phyloP scores from a whole-genome alignment of 2,329 filamentous ascomycete genomes.

The Clarireedia hainanense region DNA sequence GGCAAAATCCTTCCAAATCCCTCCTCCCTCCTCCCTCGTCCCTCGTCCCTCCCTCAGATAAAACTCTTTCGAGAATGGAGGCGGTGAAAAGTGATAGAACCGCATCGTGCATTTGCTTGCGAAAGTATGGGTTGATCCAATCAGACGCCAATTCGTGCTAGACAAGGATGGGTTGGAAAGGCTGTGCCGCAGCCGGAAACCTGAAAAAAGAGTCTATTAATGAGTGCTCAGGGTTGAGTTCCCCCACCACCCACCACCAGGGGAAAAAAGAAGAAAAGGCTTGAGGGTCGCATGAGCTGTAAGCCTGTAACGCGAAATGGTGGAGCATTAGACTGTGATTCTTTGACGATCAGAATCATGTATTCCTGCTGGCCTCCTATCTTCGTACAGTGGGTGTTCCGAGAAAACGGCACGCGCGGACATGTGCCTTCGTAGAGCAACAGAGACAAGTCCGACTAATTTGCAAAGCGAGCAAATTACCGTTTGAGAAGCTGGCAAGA shows the following conservation, averaged over 20 bases:
- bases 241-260: constrained; percentile 8
- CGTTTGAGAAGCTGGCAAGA: constrained; percentile 1
- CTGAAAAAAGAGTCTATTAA: neutral
- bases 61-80: constrained; percentile 3
- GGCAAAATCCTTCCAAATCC: neutral
- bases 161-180: constrained; percentile 1
- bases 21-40: neutral
- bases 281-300: constrained; percentile 18
- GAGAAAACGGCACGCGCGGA: constrained; percentile 11
- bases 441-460: constrained; percentile 8
- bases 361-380: neutral
- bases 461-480: neutral
- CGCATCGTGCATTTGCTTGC: neutral
- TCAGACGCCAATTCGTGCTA: neutral
- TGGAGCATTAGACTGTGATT: constrained; percentile 14
- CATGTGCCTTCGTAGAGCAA: constrained; percentile 9
- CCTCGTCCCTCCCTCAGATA: neutral
- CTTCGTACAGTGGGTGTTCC: constrained; percentile 10
- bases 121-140: neutral
- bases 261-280: constrained; percentile 3
- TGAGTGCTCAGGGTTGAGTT: neutral
- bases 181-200: constrained; percentile 10
- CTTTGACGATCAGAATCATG: constrained; percentile 17
- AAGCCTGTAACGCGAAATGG: constrained; percentile 10
- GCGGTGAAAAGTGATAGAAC: constrained; percentile 1